phyloP scores from a whole-genome alignment of 495 filamentous ascomycete genomes.

The Penicillium cosmopolitanum region DNA sequence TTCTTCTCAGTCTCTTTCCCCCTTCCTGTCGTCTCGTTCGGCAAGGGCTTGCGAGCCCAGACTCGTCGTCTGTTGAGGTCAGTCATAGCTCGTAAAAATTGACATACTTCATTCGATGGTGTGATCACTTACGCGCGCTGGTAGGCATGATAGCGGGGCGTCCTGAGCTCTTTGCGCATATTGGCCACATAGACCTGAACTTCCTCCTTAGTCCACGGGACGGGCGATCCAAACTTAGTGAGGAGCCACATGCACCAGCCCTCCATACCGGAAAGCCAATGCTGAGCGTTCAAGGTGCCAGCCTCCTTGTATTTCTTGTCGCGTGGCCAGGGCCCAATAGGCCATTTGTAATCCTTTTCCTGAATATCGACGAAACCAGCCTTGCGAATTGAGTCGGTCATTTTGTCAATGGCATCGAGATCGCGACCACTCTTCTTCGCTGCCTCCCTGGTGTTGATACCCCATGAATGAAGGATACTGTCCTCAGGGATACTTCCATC shows the following conservation, averaged over 20 bases:
- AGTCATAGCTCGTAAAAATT: not conserved
- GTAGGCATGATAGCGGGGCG: slow-evolving; percentile 25
- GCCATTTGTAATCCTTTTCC: slow-evolving; percentile 60
- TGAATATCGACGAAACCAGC: slow-evolving; percentile 43
- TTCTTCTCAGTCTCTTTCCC: not conserved
- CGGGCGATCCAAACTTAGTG: slow-evolving; percentile 27
- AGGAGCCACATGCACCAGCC: slow-evolving; percentile 34
- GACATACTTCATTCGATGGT: not conserved
- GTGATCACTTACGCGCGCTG: slow-evolving; percentile 17
- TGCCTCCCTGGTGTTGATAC: slow-evolving; percentile 22
- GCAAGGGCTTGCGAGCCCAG: slow-evolving; percentile 26
- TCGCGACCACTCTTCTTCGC: slow-evolving; percentile 22
- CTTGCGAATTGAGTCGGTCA: slow-evolving; percentile 29
- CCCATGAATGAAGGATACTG: slow-evolving; percentile 31
- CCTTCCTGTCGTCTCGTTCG: not conserved
- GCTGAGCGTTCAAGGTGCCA: slow-evolving; percentile 61
- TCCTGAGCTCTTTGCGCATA: slow-evolving; percentile 23
- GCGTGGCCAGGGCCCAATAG: slow-evolving; percentile 68
- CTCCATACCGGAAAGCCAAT: slow-evolving; percentile 50
- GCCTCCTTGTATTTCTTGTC: slow-evolving; percentile 67
- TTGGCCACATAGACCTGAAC: slow-evolving; percentile 29
- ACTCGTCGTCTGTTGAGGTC: slow-evolving; percentile 17
- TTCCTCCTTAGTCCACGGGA: slow-evolving; percentile 30
- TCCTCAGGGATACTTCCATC: slow-evolving; percentile 43
- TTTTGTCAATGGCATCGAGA: slow-evolving; percentile 20